Conservation (phyloP, 192 early-diverging fungal species). For the Phlyctochytrium planicorne region DNA sequence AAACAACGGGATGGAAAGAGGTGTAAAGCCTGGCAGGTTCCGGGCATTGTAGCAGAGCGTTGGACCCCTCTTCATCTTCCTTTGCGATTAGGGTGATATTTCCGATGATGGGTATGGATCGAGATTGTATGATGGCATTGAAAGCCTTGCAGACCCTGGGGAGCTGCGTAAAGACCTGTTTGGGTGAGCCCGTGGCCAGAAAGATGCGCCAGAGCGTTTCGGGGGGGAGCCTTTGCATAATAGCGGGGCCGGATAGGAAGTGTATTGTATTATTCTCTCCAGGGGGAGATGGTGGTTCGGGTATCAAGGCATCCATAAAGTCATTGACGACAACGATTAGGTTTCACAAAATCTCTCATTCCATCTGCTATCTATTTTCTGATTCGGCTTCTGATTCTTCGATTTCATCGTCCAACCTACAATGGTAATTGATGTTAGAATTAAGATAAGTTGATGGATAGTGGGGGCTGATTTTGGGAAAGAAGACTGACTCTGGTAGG, state of each 20-base stretch:
- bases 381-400: constrained; percentile 15
- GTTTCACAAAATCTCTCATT: background rate
- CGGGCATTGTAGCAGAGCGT: constrained; percentile 13
- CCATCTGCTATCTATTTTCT: background rate
- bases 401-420: constrained; percentile 24
- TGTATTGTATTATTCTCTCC: too few relatives aligned
- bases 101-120: constrained; percentile 10
- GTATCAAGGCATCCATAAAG: too few relatives aligned
- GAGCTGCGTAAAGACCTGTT: constrained; percentile 11
- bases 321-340: too few relatives aligned
- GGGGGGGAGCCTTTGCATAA: constrained; percentile 7
- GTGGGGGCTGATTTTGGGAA: background rate
- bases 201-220: constrained; percentile 25
- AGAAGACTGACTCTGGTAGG: constrained; percentile 59
- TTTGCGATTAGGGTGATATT: constrained; percentile 23
- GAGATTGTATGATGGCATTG: background rate
- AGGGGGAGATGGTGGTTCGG: too few relatives aligned
- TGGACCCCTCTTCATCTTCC: constrained; percentile 25
- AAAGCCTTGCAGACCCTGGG: constrained; percentile 16
- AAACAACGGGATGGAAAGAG: constrained; percentile 5
- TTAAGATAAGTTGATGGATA: too few relatives aligned
- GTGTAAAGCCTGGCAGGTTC: constrained; percentile 10
- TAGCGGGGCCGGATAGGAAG: background rate
- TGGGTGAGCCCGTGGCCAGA: constrained; percentile 14
- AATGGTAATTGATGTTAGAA: background rate